Percentiles rank a stretch among this genome's conserved stretches.
These are phyloP conservation scores for Pichia californica DNA, from an alignment of 805 yeast genomes.

Conservation along the genomic window DNA sequence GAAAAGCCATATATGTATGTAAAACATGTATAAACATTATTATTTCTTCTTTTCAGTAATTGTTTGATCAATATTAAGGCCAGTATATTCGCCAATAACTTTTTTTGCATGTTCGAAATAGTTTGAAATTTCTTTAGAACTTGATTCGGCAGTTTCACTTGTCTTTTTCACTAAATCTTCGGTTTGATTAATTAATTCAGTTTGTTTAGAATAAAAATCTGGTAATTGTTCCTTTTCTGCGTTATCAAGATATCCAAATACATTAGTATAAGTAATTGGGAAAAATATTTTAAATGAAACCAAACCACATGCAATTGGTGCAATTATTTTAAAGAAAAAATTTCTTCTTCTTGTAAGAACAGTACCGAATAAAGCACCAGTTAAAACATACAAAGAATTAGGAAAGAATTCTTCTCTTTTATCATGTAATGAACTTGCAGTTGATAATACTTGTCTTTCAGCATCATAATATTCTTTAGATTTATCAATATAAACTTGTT, in stretches of 20 bases:
- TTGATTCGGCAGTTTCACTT: constrained; percentile 35
- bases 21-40: no score
- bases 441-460: constrained; percentile 58
- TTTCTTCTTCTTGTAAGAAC: constrained; percentile 66
- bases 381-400: constrained; percentile 57
- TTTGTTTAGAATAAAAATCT: constrained; percentile 56
- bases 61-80: constrained; percentile 59
- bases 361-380: constrained; percentile 68
- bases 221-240: constrained; percentile 59
- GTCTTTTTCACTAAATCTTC: constrained; percentile 38
- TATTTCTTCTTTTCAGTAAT: constrained; percentile 42
- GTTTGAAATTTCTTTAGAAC: constrained; percentile 33
- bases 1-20: no score
- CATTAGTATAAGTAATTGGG: constrained; percentile 65
- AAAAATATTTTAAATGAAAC: constrained; percentile 62
- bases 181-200: constrained; percentile 39
- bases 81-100: constrained; percentile 51
- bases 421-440: constrained; percentile 58
- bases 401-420: constrained; percentile 67
- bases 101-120: constrained; percentile 31
- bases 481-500: constrained; percentile 37
- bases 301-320: constrained; percentile 57
- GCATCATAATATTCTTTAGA: constrained; percentile 46
- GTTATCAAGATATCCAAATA: constrained; percentile 49
- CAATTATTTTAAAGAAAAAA: constrained; percentile 42